Evolutionary conservation across 2,329 filamentous ascomycete species (phyloP).

Genomic region (Sporothrix dimorphospora): DNA sequence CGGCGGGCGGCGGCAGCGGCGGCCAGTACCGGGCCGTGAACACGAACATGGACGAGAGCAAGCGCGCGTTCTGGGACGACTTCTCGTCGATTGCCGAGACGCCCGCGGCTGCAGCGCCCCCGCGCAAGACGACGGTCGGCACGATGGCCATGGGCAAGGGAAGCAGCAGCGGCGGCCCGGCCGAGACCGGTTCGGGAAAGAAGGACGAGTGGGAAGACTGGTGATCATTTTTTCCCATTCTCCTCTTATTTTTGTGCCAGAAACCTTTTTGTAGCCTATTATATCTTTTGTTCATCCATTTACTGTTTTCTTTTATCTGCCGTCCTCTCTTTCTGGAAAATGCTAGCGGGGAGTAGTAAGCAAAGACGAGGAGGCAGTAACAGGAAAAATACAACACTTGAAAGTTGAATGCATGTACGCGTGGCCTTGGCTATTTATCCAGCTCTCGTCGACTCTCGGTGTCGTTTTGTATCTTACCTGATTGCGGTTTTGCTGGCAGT

Average conservation of each 20-base stretch:
- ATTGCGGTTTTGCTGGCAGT: too few relatives aligned
- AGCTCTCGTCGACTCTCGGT: too few relatives aligned
- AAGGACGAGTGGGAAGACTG: constrained; percentile 69
- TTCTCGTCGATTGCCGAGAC: constrained; percentile 74
- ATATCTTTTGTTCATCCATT: neutral
- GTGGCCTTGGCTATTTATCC: too few relatives aligned
- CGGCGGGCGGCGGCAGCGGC: constrained; percentile 36
- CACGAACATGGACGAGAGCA: constrained; percentile 59
- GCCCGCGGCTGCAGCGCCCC: constrained; percentile 46
- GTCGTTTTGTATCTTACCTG: too few relatives aligned
- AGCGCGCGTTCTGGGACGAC: constrained; percentile 89
- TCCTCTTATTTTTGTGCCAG: neutral
- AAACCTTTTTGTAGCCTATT: constrained; percentile 1
- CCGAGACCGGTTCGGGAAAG: constrained; percentile 42
- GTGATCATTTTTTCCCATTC: constrained; percentile 44
- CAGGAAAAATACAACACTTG: neutral
- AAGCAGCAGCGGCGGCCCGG: constrained; percentile 36
- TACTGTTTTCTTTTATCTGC: neutral
- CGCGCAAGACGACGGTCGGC: constrained; percentile 53
- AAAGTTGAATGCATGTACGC: neutral
- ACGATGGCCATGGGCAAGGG: constrained; percentile 64
- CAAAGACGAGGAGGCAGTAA: neutral
- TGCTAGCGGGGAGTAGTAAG: neutral
- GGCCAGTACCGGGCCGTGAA: constrained; percentile 46
- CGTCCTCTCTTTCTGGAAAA: neutral